phyloP scores from a whole-genome alignment of 129 eudicot species.

The Lactuca saligna region DNA sequence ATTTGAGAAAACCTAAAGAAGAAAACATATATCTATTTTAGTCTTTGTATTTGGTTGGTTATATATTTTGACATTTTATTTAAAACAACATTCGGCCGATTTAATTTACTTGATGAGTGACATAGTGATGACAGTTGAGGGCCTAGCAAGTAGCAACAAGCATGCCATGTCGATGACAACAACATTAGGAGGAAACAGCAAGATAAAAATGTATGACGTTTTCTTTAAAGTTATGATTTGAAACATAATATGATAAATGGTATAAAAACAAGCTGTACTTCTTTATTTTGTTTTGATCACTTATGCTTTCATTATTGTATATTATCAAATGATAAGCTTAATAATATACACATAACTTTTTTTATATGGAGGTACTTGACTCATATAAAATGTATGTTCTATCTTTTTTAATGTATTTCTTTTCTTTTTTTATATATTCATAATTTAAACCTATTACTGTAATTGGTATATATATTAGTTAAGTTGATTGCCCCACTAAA shows the following conservation, averaged over 20 bases:
- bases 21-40: background rate
- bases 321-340: background rate
- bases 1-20: background rate
- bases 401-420: too few species aligned
- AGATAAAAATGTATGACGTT: background rate
- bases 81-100: background rate
- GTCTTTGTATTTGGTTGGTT: background rate
- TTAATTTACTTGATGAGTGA: background rate
- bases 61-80: background rate
- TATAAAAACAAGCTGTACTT: background rate
- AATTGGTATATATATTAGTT: too few species aligned
- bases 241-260: background rate
- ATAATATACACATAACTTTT: too few species aligned
- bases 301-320: background rate
- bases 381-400: too few species aligned
- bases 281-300: background rate
- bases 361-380: too few species aligned
- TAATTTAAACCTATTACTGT: too few species aligned
- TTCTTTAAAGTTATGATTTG: background rate
- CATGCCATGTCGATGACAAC: constrained; percentile 28
- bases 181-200: background rate
- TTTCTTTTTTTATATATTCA: too few species aligned
- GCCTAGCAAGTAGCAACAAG: constrained; percentile 24
- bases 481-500: too few species aligned
- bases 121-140: constrained; percentile 7